A percentile compares a stretch with the other conserved stretches of the same genome.
Evolutionary conservation across 345 rosid species (phyloP).

Genomic region (Sonneratia caseolaris): DNA sequence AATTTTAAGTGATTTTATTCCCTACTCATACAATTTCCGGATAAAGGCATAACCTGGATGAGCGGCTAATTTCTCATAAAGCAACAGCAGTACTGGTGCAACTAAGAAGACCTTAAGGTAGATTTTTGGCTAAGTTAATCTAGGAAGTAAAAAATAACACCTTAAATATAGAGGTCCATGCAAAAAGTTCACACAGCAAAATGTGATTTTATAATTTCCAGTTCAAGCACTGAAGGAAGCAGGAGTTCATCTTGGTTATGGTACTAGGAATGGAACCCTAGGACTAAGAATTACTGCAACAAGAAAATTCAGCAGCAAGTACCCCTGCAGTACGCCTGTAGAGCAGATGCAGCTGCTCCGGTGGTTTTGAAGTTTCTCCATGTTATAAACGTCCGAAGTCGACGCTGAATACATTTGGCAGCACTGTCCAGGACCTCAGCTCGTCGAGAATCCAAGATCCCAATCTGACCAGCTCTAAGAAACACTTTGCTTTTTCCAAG

Average conservation of each 20-base stretch:
- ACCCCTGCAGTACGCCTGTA: constrained; percentile 94
- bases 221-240: neutral
- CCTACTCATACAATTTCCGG: neutral
- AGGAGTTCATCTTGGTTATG: too few relatives aligned
- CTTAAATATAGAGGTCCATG: neutral
- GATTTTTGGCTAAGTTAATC: neutral
- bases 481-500: constrained; percentile 91
- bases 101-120: neutral
- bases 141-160: neutral
- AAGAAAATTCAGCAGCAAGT: constrained; percentile 10
- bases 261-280: neutral
- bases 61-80: neutral
- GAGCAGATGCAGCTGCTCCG: constrained; percentile 47
- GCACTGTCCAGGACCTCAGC: constrained; percentile 82
- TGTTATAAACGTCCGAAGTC: constrained; percentile 48
- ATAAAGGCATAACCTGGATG: neutral
- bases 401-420: constrained; percentile 65
- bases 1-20: neutral
- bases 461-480: constrained; percentile 97
- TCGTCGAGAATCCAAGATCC: constrained; percentile 67
- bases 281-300: neutral
- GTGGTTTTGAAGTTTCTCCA: constrained; percentile 41
- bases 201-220: neutral
- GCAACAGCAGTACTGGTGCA: neutral
- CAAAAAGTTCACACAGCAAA: neutral